These are phyloP conservation scores for Sphaerulina musiva DNA, from an alignment of 2,329 filamentous ascomycete genomes.

Conservation along the genomic window DNA sequence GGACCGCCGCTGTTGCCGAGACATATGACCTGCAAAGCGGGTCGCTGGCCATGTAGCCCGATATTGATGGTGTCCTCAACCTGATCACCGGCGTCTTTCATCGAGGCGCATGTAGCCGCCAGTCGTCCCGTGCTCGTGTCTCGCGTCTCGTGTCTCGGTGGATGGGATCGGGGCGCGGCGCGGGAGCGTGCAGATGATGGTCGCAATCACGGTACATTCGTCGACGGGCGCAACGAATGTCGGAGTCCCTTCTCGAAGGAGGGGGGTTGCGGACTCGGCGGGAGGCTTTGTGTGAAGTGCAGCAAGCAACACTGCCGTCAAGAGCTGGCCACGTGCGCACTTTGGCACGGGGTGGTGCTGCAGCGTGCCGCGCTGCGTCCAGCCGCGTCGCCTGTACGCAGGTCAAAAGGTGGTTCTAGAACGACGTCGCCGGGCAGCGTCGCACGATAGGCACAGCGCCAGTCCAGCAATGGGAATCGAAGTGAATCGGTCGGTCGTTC, in stretches of 20 bases:
- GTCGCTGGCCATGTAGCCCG: constrained; percentile 34
- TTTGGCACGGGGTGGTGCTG: background rate
- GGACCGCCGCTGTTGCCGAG: constrained; percentile 80
- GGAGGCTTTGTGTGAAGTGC: constrained; percentile 4
- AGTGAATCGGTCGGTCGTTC: background rate
- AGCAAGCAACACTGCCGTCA: constrained; percentile 9
- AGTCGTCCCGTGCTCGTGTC: constrained; percentile 14
- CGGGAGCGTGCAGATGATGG: constrained; percentile 5
- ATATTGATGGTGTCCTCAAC: constrained; percentile 17
- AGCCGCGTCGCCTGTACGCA: constrained; percentile 1
- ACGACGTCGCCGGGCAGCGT: background rate
- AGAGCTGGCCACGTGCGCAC: constrained; percentile 11
- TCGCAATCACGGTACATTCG: background rate
- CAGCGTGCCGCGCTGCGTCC: background rate
- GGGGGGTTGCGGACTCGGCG: background rate
- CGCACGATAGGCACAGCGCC: background rate
- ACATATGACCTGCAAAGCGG: constrained; percentile 44
- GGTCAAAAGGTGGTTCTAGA: no score
- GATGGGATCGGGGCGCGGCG: background rate
- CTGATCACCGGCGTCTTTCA: constrained; percentile 38
- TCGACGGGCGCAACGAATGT: background rate
- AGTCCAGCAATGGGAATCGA: background rate
- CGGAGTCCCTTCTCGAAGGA: constrained; percentile 1
- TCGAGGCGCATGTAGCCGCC: constrained; percentile 31
- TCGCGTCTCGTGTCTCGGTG: constrained; percentile 13